Evolutionary conservation across 2,329 filamentous ascomycete genomes (phyloP).

Genomic region (Fusarium neocosmosporiellum): DNA sequence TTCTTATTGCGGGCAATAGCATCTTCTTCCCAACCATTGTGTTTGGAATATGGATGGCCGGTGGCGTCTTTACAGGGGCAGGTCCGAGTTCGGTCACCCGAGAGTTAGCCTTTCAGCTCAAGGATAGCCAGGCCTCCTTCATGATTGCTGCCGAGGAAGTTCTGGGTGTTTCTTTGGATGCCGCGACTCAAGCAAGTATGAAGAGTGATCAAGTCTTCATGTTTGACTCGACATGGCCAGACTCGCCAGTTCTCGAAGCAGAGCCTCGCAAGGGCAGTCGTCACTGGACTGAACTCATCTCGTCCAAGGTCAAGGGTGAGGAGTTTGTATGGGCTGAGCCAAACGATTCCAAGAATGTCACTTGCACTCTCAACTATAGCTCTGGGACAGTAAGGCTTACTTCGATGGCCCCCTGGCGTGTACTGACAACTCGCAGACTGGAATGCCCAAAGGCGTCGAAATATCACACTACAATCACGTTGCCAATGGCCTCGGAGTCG

Average conservation of each 20-base stretch:
- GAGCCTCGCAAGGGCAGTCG: slow-evolving; percentile 23
- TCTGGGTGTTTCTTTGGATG: slow-evolving; percentile 73
- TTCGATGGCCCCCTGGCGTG: too few species aligned
- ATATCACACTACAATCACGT: slow-evolving; percentile 83
- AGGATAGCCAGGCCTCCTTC: slow-evolving; percentile 75
- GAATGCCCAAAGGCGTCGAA: slow-evolving; percentile 85
- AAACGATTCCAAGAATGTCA: slow-evolving; percentile 60
- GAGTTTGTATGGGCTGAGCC: slow-evolving; percentile 73
- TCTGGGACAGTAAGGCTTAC: slow-evolving; percentile 66
- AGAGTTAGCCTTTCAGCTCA: slow-evolving; percentile 80
- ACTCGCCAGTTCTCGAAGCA: slow-evolving; percentile 47
- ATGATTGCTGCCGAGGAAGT: slow-evolving; percentile 71
- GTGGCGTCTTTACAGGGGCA: slow-evolving; percentile 81
- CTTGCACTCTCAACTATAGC: slow-evolving; percentile 82
- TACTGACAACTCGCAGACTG: slow-evolving; percentile 60
- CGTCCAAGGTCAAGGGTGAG: slow-evolving; percentile 60
- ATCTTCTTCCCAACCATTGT: slow-evolving; percentile 78
- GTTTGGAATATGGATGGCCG: slow-evolving; percentile 80
- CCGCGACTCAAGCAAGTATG: slow-evolving; percentile 69
- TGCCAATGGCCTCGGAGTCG: slow-evolving; percentile 73
- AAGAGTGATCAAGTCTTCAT: slow-evolving; percentile 68
- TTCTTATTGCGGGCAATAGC: slow-evolving; percentile 80
- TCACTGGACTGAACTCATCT: slow-evolving; percentile 75
- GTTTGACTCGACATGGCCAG: slow-evolving; percentile 68
- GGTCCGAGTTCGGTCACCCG: slow-evolving; percentile 75